Base-by-base conservation (phyloP, 257 asterid genomes). In the Forsythia viridissima region DNA sequence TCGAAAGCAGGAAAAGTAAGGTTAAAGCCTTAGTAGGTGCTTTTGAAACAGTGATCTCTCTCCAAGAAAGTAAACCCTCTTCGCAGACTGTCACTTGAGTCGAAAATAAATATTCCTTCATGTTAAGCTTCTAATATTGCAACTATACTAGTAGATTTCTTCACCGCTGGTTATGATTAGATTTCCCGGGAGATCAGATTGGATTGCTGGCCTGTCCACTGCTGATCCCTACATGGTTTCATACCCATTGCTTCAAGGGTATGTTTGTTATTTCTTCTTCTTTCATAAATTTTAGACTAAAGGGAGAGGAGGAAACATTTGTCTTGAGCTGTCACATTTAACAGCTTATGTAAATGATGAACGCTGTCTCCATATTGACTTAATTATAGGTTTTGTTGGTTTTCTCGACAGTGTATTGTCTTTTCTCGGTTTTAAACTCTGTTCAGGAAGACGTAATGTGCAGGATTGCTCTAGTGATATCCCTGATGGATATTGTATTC, bases 11-110 rank as follows among this genome's bases (percentile, higher is more conserved):
- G 87, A 89, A 87, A 80, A 85, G 92, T 59, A 87, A 83, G 77
- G 95, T 90, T 55, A 85, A 85, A 57, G 92, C 92, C 15, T 81
- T 86, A 83, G 92, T 86, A 46, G 91, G 94, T 77, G 90, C 90
- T 44, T 90, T 86, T 34, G 92, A 90, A 70, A 80, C 91, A 0
- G 89, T 90, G 57, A 86, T 90, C 40, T 90, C 91, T 48, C 85
- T 86, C 72, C 92, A 90, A 80, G 85, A 86, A 52, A 63, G 76
- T 63, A 80, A 82, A 55, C 84, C 83, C 44, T 72, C 81, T 79
- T 16, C 70, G 30, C 80, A 55, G 59, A 30, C 59, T 8, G 82
- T 78, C 76, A 71, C 42, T 38, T 79, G 82, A 83, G 51, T 43
- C 42, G 42, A 37, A 52, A 46, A 24, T 72, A 72, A 61, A 42